Percentiles rank a stretch among this genome's conserved stretches.
These are phyloP conservation scores for Chlamydomonas eustigma DNA, from an alignment of 139 green algal species.

Conservation along the genomic window DNA sequence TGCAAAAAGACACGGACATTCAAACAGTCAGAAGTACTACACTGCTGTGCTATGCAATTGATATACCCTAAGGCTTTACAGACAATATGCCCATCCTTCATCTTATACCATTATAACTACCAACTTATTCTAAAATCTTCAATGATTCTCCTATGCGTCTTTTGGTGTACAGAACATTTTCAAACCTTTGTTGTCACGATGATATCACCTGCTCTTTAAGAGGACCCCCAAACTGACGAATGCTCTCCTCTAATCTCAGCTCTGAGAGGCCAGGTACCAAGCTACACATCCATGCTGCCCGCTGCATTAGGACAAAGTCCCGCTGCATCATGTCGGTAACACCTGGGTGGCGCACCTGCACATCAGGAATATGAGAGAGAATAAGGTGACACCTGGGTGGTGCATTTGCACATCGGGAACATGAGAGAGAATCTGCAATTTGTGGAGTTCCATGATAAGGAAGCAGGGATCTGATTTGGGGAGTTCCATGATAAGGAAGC, in stretches of 20 bases:
- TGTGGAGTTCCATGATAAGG: neutral
- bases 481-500: neutral
- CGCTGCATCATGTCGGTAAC: conserved; percentile 65
- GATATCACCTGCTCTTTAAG: conserved; percentile 86
- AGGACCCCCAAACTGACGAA: conserved; percentile 81
- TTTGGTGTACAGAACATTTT: no score
- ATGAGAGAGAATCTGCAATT: neutral
- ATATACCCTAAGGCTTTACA: no score
- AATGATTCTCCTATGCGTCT: no score
- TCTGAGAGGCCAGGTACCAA: conserved; percentile 50
- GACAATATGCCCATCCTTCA: no score
- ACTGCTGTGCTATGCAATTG: no score
- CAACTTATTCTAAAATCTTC: no score
- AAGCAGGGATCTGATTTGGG: neutral
- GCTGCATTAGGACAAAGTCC: conserved; percentile 84
- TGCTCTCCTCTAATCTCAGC: conserved; percentile 76
- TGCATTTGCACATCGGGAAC: conserved; percentile 41
- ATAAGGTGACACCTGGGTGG: conserved; percentile 66
- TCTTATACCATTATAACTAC: no score
- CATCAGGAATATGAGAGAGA: neutral
- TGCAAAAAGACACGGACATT: no score
- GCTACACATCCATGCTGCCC: conserved; percentile 38
- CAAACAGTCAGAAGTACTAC: no score
- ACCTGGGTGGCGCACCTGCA: conserved; percentile 67
- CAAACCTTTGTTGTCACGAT: no score